phyloP scores from a whole-genome alignment of 805 yeast species.

The Starmerella potacharoeniae region DNA sequence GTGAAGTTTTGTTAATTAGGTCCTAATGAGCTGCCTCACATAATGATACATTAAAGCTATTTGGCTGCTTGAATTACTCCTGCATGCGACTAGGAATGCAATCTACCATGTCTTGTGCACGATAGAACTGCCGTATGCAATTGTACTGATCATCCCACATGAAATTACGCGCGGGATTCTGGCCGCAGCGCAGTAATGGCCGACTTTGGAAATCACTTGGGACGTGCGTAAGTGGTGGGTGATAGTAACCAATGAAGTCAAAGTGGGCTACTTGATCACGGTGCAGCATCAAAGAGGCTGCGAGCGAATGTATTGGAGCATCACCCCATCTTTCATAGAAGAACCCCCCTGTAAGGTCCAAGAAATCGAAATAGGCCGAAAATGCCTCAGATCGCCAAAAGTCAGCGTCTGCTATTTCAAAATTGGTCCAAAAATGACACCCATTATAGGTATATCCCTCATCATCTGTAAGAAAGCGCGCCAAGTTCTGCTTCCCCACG shows the following conservation, averaged over 20 bases:
- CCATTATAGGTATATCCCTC: conserved; percentile 58
- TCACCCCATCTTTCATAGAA: conserved; percentile 95
- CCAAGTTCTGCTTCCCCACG: conserved; percentile 44
- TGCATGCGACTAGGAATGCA: not conserved
- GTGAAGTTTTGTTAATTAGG: no score
- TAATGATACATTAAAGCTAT: no score
- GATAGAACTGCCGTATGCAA: conserved; percentile 11
- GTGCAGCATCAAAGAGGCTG: conserved; percentile 62
- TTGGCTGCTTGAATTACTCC: not conserved
- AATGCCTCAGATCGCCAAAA: conserved; percentile 58
- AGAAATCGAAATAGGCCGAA: conserved; percentile 51
- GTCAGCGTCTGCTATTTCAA: conserved; percentile 80
- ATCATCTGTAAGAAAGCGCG: conserved; percentile 62
- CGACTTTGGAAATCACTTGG: conserved; percentile 11
- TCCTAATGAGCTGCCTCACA: no score
- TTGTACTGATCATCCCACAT: conserved; percentile 13
- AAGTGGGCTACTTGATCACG: conserved; percentile 72
- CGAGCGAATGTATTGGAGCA: conserved; percentile 89
- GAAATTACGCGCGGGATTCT: conserved; percentile 14
- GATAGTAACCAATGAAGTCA: conserved; percentile 84
- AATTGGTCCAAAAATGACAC: conserved; percentile 89
- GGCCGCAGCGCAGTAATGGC: conserved; percentile 10
- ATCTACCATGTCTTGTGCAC: conserved; percentile 8
- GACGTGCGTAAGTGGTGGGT: conserved; percentile 26
- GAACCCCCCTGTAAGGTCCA: conserved; percentile 73